Evolutionary conservation across 768 basidiomycete genomes (phyloP).

Genomic region (Tulasnella sp.): DNA sequence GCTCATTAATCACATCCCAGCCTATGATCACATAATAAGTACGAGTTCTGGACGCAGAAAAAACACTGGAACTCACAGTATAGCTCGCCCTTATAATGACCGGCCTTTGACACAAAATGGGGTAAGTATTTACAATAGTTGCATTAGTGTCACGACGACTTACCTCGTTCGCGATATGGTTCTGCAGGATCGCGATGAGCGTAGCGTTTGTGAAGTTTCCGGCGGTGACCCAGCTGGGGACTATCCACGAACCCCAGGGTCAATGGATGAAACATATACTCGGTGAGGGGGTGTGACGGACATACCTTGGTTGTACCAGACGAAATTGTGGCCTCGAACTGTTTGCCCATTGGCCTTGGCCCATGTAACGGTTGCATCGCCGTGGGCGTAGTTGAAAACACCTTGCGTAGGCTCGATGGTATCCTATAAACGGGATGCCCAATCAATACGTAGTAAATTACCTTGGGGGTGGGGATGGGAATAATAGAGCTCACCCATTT

Average conservation of each 20-base stretch:
- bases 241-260: background rate
- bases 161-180: slow-evolving; percentile 42
- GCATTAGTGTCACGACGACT: slow-evolving; percentile 18
- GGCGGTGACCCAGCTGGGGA: slow-evolving; percentile 11
- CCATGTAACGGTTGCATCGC: slow-evolving; percentile 10
- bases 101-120: too few species aligned
- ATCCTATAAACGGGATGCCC: too few species aligned
- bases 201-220: slow-evolving; percentile 16
- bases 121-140: too few species aligned
- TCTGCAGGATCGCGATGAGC: slow-evolving; percentile 32
- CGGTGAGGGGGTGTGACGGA: background rate
- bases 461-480: background rate
- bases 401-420: slow-evolving; percentile 5
- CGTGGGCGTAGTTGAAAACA: slow-evolving; percentile 5
- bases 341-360: slow-evolving; percentile 8
- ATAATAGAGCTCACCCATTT: slow-evolving; percentile 4
- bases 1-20: slow-evolving; percentile 48
- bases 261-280: background rate
- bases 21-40: too few species aligned
- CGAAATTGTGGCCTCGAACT: slow-evolving; percentile 13
- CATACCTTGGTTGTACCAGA: slow-evolving; percentile 14
- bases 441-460: background rate
- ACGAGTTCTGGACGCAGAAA: too few species aligned
- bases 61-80: background rate
- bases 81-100: slow-evolving; percentile 30